Conservation (phyloP, 768 basidiomycete genomes). For the Suillus weaverae region DNA sequence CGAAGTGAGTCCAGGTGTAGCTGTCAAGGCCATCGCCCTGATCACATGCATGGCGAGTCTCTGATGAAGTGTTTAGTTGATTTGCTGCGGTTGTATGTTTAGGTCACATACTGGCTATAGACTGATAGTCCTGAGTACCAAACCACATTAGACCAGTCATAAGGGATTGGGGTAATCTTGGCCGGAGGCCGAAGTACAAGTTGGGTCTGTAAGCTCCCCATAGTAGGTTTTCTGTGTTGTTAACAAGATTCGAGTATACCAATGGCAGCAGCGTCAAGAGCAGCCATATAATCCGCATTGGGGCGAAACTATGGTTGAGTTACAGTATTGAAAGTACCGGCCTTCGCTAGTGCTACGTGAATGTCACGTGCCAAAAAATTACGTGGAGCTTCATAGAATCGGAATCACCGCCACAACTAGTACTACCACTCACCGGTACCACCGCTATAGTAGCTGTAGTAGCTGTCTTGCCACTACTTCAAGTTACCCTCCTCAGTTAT, state of each 20-base stretch:
- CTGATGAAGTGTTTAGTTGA: conserved; percentile 36
- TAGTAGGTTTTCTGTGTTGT: conserved; percentile 43
- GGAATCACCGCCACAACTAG: no score
- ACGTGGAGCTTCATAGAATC: background rate
- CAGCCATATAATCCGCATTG: conserved; percentile 28
- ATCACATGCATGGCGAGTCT: conserved; percentile 83
- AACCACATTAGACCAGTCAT: conserved; percentile 96
- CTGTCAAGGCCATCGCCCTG: conserved; percentile 78
- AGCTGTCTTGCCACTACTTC: background rate
- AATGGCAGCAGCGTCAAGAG: conserved; percentile 25
- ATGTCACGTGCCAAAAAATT: conserved; percentile 16
- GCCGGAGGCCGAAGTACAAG: conserved; percentile 92
- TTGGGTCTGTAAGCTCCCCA: conserved; percentile 89
- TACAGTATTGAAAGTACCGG: background rate
- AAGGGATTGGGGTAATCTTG: conserved; percentile 83
- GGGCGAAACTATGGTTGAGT: conserved; percentile 2
- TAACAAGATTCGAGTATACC: conserved; percentile 23
- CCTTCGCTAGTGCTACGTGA: no score
- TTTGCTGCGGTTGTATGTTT: background rate
- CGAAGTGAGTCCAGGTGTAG: conserved; percentile 89
- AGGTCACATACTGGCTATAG: conserved; percentile 56
- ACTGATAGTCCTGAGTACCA: conserved; percentile 81
- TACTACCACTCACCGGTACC: no score
- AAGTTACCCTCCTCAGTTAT: background rate
- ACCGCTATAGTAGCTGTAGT: no score